These are phyloP conservation scores for Phytophthora rubi DNA, from an alignment of 352 stramenopile species.

Conservation along the genomic window DNA sequence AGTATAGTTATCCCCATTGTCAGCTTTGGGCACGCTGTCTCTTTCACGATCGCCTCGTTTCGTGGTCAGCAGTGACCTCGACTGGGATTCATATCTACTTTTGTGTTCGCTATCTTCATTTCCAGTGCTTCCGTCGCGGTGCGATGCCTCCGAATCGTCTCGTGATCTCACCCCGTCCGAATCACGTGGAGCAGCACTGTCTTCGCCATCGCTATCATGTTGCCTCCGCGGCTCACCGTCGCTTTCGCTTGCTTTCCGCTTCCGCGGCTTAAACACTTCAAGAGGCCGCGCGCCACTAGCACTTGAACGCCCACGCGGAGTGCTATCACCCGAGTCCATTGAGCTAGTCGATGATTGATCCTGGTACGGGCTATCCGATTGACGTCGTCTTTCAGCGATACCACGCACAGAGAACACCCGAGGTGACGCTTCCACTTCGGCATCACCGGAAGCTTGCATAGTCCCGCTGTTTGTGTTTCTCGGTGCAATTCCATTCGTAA, in stretches of 20 bases:
- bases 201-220: conserved; percentile 13
- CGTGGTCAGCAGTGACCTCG: background rate
- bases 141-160: background rate
- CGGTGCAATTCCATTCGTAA: conserved; percentile 24
- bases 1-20: conserved; percentile 12
- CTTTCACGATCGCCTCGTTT: conserved; percentile 9
- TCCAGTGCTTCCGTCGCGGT: conserved; percentile 3
- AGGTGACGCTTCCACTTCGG: conserved; percentile 15
- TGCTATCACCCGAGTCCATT: conserved; percentile 15
- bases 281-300: conserved; percentile 1
- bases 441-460: conserved; percentile 10
- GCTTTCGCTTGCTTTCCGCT: conserved; percentile 25
- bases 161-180: conserved; percentile 11
- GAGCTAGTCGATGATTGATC: conserved; percentile 30
- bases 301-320: conserved; percentile 12
- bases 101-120: conserved; percentile 13
- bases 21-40: background rate
- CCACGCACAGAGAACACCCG: conserved; percentile 4
- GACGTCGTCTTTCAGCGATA: conserved; percentile 8
- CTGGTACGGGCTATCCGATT: conserved; percentile 22
- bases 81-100: background rate
- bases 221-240: conserved; percentile 20
- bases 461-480: conserved; percentile 12
- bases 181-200: conserved; percentile 6
- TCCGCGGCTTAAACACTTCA: conserved; percentile 10